Evolutionary conservation across 352 stramenopile species (phyloP), one percentile per base, ranked within the genome.

Genomic region (Elongisporangium anandrum): DNA sequence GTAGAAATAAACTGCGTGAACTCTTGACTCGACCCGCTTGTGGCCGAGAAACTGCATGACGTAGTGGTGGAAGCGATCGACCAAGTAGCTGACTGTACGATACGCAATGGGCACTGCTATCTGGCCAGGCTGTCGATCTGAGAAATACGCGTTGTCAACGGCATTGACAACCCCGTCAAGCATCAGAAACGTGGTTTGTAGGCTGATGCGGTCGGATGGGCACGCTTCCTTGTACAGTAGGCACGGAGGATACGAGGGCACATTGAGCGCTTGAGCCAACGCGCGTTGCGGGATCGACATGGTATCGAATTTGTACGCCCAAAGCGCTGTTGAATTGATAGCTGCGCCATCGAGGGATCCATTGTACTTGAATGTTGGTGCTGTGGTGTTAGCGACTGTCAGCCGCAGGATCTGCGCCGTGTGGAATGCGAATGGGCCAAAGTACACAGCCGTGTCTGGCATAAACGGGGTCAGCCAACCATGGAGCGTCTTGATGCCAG

Each of bases 51-150:
- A 66, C 41, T 79, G 65, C 22, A 63, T 45, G 12, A 79, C 1
- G 22, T 63, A 69, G 10, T 79, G 73, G 34, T 81, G 63, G 4
- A 81, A 17, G 0, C 70, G 68, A 16, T 81, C 73, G 45, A 81
- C 55, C 73, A 70, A 79, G 16, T 56, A 26, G 13, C 59, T 53
- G 2, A 16, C 38, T 1, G 1, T 8, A 5, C 16, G 49, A 9
- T 47, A 41, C 22, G 16, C 13, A 20, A 38, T 53, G 29, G 39
- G 4, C 3, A 57, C 38, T 24, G 59, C 9, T 0, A 22, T 17
- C 54, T n/a, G 16, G 8, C 4, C n/a, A 12, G 6, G 6, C 17
- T 3, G 1, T 3, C 1, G 22, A 0, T 7, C 17, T 17, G 4
- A 23, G 9, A 54, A 17, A 26, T n/a, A 24, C 10, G 21, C 17